Conservation (phyloP, 306 rosid genomes). For the Citrullus amarus region DNA sequence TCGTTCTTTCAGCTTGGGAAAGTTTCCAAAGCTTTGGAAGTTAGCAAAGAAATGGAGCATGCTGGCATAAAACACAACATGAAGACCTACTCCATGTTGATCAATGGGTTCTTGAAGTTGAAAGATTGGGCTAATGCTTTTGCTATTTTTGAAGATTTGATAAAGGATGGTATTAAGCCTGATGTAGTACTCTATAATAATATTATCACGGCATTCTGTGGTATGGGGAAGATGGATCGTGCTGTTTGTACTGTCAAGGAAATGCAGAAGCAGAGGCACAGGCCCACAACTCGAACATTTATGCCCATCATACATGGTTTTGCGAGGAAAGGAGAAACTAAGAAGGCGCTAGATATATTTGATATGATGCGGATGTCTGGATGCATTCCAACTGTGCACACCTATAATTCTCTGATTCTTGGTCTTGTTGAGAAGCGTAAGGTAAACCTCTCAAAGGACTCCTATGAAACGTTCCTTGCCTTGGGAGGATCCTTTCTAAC, state of each 20-base stretch:
- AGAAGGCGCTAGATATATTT: conserved; percentile 70
- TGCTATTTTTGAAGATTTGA: conserved; percentile 66
- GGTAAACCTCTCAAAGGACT: conserved; percentile 29
- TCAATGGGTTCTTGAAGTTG: conserved; percentile 72
- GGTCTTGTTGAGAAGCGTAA: conserved; percentile 89
- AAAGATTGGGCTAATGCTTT: conserved; percentile 99
- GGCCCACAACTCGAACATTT: conserved; percentile 82
- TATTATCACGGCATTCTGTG: conserved; percentile 76
- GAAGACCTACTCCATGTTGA: conserved; percentile 96
- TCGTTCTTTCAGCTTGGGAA: conserved; percentile 66
- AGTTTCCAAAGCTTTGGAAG: conserved; percentile 74
- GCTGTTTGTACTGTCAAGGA: conserved; percentile 68
- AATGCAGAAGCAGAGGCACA: conserved; percentile 71
- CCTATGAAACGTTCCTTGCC: neutral
- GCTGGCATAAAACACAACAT: conserved; percentile 72
- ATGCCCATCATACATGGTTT: conserved; percentile 87
- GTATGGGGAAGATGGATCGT: conserved; percentile 92
- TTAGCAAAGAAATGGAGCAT: conserved; percentile 62
- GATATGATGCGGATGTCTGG: conserved; percentile 94
- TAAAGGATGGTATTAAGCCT: conserved; percentile 69
- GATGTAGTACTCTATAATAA: conserved; percentile 84
- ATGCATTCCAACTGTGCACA: conserved; percentile 90
- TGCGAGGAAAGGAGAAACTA: conserved; percentile 78
- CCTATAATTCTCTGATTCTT: conserved; percentile 85
- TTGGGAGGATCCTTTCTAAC: neutral